Conservation (phyloP, 2,329 filamentous ascomycete genomes). For the Diaporthe australafricana region DNA sequence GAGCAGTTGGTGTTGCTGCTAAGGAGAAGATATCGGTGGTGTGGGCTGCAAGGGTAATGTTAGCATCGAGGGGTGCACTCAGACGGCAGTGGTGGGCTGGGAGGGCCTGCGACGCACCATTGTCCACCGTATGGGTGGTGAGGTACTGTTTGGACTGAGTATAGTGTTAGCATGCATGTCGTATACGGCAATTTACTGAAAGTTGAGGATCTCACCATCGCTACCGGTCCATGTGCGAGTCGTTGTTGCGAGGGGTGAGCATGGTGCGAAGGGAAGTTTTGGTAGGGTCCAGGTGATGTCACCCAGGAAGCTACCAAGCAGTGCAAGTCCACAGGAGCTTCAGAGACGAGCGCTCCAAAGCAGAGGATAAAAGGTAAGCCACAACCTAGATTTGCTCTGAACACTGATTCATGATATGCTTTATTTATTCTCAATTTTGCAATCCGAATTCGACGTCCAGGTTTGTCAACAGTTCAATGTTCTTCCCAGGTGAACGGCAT, state of each 20-base stretch:
- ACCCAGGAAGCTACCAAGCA: constrained; percentile 15
- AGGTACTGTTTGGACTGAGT: constrained; percentile 96
- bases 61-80: constrained; percentile 27
- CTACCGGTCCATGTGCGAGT: constrained; percentile 50
- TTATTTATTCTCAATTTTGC: not conserved
- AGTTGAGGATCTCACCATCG: constrained; percentile 49
- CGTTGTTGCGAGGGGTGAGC: constrained; percentile 39
- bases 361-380: not conserved
- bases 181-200: not conserved
- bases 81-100: constrained; percentile 46
- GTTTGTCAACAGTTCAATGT: no score
- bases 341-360: not conserved
- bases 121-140: constrained; percentile 89
- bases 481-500: no score
- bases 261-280: constrained; percentile 33
- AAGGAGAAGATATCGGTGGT: constrained; percentile 86
- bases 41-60: constrained; percentile 70
- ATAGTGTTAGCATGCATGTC: constrained; percentile 34
- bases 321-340: not conserved
- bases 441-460: not conserved
- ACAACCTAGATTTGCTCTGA: not conserved
- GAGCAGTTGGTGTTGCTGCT: constrained; percentile 76
- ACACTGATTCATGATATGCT: not conserved
- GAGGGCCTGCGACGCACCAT: constrained; percentile 66
- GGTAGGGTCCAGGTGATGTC: constrained; percentile 37